These are phyloP conservation scores for Cladosporium sp. DNA, from an alignment of 2,329 filamentous ascomycete genomes.

Conservation along the genomic window DNA sequence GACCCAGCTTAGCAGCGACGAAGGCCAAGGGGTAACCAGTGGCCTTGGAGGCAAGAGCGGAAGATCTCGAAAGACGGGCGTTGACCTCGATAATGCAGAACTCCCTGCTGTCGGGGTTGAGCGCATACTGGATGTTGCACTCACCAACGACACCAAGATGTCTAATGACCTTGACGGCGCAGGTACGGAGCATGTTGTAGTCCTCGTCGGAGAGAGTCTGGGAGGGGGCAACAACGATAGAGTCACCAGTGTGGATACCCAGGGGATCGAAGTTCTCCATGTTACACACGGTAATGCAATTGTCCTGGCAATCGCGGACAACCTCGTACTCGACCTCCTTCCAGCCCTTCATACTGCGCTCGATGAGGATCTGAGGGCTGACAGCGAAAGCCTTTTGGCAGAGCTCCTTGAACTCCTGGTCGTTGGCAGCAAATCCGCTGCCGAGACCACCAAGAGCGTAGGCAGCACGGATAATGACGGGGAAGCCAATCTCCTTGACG, in stretches of 20 bases:
- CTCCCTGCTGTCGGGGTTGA: conserved; percentile 91
- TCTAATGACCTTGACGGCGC: conserved; percentile 93
- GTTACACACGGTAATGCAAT: conserved; percentile 99
- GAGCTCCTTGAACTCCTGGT: conserved; percentile 74
- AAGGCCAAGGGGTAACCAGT: conserved; percentile 95
- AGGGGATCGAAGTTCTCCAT: conserved; percentile 99
- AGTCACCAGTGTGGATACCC: conserved; percentile 96
- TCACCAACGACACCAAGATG: conserved; percentile 96
- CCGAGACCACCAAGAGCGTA: conserved; percentile 94
- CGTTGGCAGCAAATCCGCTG: conserved; percentile 90
- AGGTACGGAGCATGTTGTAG: conserved; percentile 98
- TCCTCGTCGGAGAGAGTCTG: conserved; percentile 96
- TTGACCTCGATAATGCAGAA: conserved; percentile 99
- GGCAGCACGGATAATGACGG: conserved; percentile 93
- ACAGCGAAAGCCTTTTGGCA: conserved; percentile 94
- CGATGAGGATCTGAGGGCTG: conserved; percentile 92
- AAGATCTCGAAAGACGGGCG: conserved; percentile 89
- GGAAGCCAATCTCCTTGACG: conserved; percentile 88
- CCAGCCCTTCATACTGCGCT: conserved; percentile 99
- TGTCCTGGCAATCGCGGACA: conserved; percentile 89
- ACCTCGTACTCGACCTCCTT: conserved; percentile 99
- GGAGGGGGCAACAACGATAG: conserved; percentile 94
- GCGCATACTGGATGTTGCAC: conserved; percentile 97
- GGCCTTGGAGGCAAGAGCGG: conserved; percentile 91
- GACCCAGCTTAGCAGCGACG: conserved; percentile 91